Evolutionary conservation across 441 rosid genomes (phyloP).

Genomic region (Pelargonium fulgidum): DNA sequence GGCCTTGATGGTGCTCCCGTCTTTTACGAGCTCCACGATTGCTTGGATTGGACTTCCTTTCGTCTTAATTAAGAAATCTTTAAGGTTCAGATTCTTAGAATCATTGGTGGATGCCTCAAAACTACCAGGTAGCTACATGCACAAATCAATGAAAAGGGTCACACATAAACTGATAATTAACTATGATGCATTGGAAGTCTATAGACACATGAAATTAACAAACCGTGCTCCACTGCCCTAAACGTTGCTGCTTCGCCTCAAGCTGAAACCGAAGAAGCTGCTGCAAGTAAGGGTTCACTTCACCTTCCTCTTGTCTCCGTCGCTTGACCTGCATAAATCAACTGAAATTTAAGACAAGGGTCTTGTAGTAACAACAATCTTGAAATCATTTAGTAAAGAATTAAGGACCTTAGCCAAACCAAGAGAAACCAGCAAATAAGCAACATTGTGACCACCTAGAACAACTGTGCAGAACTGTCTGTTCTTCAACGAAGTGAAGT

Average conservation of each 20-base stretch:
- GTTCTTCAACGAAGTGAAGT: background rate
- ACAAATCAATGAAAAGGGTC: background rate
- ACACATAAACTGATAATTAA: background rate
- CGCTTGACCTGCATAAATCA: background rate
- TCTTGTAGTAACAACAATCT: background rate
- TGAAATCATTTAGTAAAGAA: background rate
- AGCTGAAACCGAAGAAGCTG: background rate
- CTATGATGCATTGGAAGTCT: background rate
- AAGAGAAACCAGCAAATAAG: background rate
- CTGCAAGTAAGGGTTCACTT: background rate
- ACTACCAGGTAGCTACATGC: background rate
- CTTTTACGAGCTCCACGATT: background rate
- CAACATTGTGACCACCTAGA: background rate
- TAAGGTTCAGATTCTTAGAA: background rate
- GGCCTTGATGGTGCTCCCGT: constrained; percentile 5
- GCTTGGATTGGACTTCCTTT: background rate
- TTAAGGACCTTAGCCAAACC: background rate
- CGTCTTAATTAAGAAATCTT: background rate
- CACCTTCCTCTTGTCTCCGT: background rate
- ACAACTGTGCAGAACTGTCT: background rate
- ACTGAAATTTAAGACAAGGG: background rate
- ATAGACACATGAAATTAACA: background rate
- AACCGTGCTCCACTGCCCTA: background rate
- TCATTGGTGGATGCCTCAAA: background rate
- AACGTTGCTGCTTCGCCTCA: background rate